Conservation (phyloP, 805 yeast species). For the Kodamaea restingae region DNA sequence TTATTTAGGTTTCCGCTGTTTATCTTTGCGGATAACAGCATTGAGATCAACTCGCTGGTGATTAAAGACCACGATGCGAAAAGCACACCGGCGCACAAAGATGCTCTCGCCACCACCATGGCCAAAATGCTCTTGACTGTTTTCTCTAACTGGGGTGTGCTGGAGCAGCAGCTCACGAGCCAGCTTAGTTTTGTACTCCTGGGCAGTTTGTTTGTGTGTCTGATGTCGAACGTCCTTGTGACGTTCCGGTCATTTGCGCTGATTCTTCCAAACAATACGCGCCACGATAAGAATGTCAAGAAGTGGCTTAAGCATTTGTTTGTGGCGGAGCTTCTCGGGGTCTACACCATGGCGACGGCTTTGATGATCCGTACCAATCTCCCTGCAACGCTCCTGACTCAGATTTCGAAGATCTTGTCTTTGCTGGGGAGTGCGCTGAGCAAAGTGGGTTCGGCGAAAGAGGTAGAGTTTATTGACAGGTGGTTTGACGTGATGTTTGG, state of each 20-base stretch:
- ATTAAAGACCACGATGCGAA: slow-evolving; percentile 8
- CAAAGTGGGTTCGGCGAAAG: slow-evolving; percentile 22
- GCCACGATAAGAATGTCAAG: slow-evolving; percentile 14
- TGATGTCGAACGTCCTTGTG: slow-evolving; percentile 59
- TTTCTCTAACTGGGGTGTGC: slow-evolving; percentile 21
- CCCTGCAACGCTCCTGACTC: slow-evolving; percentile 42
- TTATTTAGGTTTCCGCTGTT: slow-evolving; percentile 38
- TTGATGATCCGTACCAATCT: slow-evolving; percentile 46
- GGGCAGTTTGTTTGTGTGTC: slow-evolving; percentile 55
- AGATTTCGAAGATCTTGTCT: slow-evolving; percentile 36
- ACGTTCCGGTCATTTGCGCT: slow-evolving; percentile 53
- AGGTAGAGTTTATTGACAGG: slow-evolving; percentile 45
- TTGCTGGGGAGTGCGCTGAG: slow-evolving; percentile 28
- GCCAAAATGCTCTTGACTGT: slow-evolving; percentile 35
- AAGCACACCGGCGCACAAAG: slow-evolving; percentile 21
- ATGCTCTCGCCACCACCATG: slow-evolving; percentile 48
- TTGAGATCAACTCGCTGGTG: slow-evolving; percentile 2
- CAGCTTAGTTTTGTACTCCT: slow-evolving; percentile 51
- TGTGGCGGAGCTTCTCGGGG: slow-evolving; percentile 45
- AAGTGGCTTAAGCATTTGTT: slow-evolving; percentile 36
- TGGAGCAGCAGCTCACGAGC: slow-evolving; percentile 40
- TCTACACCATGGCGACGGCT: slow-evolving; percentile 51
- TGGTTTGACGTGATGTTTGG: slow-evolving; percentile 54
- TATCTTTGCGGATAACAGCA: slow-evolving; percentile 5
- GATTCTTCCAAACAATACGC: slow-evolving; percentile 13